Conservation (phyloP, 116 monocot species). For the Trichopus zeylanicus region DNA sequence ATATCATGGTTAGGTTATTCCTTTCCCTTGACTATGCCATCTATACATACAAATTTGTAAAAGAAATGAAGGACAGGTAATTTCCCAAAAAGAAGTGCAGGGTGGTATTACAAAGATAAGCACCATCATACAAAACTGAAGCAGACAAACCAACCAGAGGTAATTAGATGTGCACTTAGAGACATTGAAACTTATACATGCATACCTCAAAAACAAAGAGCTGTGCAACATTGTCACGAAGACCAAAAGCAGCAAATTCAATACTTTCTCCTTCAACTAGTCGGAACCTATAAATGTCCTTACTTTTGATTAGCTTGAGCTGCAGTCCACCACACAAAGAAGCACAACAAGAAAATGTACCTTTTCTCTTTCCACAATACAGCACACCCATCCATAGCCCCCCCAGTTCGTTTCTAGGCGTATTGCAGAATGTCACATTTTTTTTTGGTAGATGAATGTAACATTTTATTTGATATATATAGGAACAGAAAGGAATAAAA, state of each 20-base stretch:
- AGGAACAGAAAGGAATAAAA: background rate
- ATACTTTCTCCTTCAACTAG: constrained; percentile 40
- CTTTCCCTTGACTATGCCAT: no score
- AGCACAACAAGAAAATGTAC: constrained; percentile 14
- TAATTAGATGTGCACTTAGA: no score
- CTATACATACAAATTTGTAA: no score
- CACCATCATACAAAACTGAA: no score
- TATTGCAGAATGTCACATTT: background rate
- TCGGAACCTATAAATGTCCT: constrained; percentile 18
- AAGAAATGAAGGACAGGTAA: no score
- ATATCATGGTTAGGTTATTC: no score
- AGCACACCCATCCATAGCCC: constrained; percentile 60
- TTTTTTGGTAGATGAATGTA: background rate
- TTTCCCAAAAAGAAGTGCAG: no score
- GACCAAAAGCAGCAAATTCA: constrained; percentile 28
- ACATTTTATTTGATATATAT: no score
- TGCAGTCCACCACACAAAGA: constrained; percentile 4
- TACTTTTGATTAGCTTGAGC: background rate
- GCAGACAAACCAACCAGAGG: no score
- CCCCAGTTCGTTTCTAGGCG: constrained; percentile 49
- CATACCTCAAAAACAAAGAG: constrained; percentile 47
- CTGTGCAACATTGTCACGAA: constrained; percentile 55
- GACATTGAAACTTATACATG: background rate
- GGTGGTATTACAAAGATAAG: no score
- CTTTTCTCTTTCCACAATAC: constrained; percentile 55